Evolutionary conservation across 148 eudicot genomes (phyloP).

Genomic region (Oxyria digyna): DNA sequence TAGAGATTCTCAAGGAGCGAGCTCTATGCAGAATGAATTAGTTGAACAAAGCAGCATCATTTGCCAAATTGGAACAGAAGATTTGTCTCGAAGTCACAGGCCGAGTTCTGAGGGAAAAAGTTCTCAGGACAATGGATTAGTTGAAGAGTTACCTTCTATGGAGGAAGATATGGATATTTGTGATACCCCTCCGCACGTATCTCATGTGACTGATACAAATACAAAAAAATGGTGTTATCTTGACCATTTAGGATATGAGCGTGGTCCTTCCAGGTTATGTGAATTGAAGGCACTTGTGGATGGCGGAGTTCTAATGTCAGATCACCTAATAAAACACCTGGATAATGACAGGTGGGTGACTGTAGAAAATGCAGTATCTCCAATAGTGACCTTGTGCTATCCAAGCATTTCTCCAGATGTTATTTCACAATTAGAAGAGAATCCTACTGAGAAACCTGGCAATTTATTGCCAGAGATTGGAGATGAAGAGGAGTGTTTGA

Average conservation of each 20-base stretch:
- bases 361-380: constrained; percentile 95
- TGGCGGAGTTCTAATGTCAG: constrained; percentile 67
- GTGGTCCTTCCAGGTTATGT: constrained; percentile 69
- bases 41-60: constrained; percentile 19
- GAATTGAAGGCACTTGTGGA: constrained; percentile 67
- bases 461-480: constrained; percentile 55
- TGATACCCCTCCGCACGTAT: constrained; percentile 85
- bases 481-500: constrained; percentile 22
- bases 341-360: constrained; percentile 93
- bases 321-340: constrained; percentile 75
- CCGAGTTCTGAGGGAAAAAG: constrained; percentile 21
- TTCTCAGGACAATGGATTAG: constrained; percentile 26
- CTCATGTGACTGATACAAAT: constrained; percentile 31
- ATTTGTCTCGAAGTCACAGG: constrained; percentile 22
- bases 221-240: constrained; percentile 80
- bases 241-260: constrained; percentile 68
- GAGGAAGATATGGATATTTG: constrained; percentile 99
- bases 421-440: constrained; percentile 54
- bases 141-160: constrained; percentile 72
- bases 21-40: constrained; percentile 20
- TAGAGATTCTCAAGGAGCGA: constrained; percentile 30
- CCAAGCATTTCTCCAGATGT: constrained; percentile 55
- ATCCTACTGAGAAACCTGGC: constrained; percentile 83
- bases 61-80: constrained; percentile 21
- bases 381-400: constrained; percentile 44